These are phyloP conservation scores for Podila epigama DNA, from an alignment of 192 early-diverging fungal species.

Conservation along the genomic window DNA sequence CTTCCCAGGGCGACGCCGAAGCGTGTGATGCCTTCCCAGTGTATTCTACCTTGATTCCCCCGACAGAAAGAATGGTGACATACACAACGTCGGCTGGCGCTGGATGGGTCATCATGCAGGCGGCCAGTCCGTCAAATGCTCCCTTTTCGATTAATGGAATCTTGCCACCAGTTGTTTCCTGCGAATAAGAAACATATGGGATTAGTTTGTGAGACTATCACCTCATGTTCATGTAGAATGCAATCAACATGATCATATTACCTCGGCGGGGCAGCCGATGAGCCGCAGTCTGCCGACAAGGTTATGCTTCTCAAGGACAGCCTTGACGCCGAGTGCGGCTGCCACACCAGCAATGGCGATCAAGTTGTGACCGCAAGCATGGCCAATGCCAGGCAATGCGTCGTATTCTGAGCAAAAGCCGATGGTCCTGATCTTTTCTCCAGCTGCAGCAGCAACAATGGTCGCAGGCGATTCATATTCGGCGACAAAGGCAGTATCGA, in stretches of 20 bases:
- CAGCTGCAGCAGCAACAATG: constrained; percentile 14
- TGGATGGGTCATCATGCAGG: constrained; percentile 87
- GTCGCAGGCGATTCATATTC: constrained; percentile 51
- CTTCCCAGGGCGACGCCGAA: constrained; percentile 66
- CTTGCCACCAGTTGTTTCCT: constrained; percentile 74
- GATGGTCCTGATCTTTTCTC: constrained; percentile 49
- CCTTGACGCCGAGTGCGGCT: constrained; percentile 60
- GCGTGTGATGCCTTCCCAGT: constrained; percentile 79
- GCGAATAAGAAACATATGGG: neutral
- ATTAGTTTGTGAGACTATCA: no score
- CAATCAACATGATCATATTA: constrained; percentile 15
- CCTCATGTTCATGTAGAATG: no score
- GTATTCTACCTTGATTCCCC: constrained; percentile 64
- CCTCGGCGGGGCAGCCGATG: constrained; percentile 81
- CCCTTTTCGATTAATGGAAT: constrained; percentile 70
- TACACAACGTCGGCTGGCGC: constrained; percentile 58
- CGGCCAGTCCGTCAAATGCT: constrained; percentile 74
- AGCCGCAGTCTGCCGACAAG: constrained; percentile 68
- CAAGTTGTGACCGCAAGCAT: constrained; percentile 77
- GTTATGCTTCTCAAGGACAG: constrained; percentile 43
- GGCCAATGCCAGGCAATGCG: constrained; percentile 69
- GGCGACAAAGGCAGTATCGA: constrained; percentile 71
- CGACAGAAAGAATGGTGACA: constrained; percentile 47
- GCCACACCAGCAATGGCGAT: constrained; percentile 76
- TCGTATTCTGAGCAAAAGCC: constrained; percentile 74